These are phyloP conservation scores for Ophiobolus disseminans DNA, from an alignment of 2,329 filamentous ascomycete genomes.

Conservation along the genomic window DNA sequence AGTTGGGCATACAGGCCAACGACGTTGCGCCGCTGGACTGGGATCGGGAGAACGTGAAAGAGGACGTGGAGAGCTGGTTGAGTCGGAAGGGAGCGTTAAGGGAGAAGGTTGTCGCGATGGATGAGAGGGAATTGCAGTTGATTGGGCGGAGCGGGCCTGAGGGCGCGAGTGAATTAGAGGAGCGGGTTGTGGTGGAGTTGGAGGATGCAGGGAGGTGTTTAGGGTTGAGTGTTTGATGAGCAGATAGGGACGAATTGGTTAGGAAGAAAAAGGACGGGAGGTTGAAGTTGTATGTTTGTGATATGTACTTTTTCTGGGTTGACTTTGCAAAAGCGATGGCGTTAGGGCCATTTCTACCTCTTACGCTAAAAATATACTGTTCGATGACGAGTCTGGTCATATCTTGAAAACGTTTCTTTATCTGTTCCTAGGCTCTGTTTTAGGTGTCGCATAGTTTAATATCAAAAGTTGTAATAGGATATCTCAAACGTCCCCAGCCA, in stretches of 20 bases:
- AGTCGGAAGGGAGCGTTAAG: conserved; percentile 71
- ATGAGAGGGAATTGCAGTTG: conserved; percentile 73
- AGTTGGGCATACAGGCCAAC: conserved; percentile 58
- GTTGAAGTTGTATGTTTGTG: neutral
- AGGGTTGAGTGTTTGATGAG: conserved; percentile 24
- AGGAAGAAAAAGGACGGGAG: too few relatives aligned
- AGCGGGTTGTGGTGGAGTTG: conserved; percentile 67
- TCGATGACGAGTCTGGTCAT: too few relatives aligned
- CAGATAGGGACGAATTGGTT: too few relatives aligned
- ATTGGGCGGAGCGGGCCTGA: conserved; percentile 46
- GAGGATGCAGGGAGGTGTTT: conserved; percentile 48
- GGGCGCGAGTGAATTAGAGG: conserved; percentile 69
- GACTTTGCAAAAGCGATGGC: conserved; percentile 11
- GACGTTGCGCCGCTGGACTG: conserved; percentile 77
- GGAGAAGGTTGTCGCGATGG: conserved; percentile 75
- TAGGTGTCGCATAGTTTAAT: too few relatives aligned
- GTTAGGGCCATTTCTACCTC: conserved; percentile 3
- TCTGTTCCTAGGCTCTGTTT: too few relatives aligned
- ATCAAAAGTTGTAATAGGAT: too few relatives aligned
- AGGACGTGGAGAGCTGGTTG: conserved; percentile 85
- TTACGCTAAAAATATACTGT: neutral
- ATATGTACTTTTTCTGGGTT: neutral
- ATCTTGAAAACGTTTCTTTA: neutral
- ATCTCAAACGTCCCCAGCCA: neutral
- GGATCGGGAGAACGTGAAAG: conserved; percentile 74